Evolutionary conservation across 2,329 filamentous ascomycete genomes (phyloP), one percentile per base, ranked within the genome.

Genomic region (Chalaropsis thielavioides): DNA sequence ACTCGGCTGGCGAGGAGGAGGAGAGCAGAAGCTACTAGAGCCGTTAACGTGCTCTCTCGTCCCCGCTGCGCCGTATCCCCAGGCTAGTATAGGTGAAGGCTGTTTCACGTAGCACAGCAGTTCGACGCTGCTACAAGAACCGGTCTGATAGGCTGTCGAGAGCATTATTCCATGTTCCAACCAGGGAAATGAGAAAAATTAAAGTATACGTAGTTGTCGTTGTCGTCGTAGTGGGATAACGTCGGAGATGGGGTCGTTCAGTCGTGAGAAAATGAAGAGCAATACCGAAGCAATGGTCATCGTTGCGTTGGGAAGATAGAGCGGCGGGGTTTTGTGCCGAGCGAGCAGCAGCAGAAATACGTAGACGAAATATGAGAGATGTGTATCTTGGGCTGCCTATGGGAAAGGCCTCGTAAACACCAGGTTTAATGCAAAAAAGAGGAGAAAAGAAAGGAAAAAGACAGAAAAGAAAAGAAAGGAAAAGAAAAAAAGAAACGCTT

Each of bases 381-480:
- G 43, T 15, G 40, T 49, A 46, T 31, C 31, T 31, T 17, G 51
- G 51, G 24, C 51, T 35, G 24, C 51, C 22, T 56, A 19, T 43
- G 17, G 51, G 35, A 38, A 27, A 40, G 62, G 35, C 62, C 46
- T 31, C 46, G 44, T 41, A 41, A 64, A 43, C 17, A 31, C 51
- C 51, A 56, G 51, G 51, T 56, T 56, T 56, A 31, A 56, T 56
- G 51, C 59, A 62, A 49, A 46, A 38, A 61, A 44, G 31, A 49
- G 40, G 46, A 35, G 43, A 31, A 62, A 44, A 40, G 27, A n/a
- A 56, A 27, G 44, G 59, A 63, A 56, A 17, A 58, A 49, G 35
- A 64, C 40, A 11, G 15, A 43, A 43, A 43, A 61, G 22, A 22
- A 15, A 15, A 3, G 19, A 43, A 62, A 44, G 38, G 49, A 24